phyloP scores from a whole-genome alignment of 2,329 filamentous ascomycete species.

The Corynespora cassiicola region DNA sequence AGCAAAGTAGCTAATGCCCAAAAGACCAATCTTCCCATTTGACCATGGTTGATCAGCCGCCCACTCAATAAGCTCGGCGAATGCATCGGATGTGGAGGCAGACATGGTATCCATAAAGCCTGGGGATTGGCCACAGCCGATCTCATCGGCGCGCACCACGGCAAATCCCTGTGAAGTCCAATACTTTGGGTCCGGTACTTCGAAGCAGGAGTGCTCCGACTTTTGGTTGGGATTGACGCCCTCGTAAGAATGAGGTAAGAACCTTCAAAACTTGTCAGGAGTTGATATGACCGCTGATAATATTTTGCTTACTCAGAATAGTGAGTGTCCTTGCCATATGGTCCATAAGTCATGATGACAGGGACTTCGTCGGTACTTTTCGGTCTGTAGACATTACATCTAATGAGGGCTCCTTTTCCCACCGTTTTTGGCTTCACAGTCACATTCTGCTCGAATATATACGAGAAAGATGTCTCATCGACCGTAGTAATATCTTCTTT shows the following conservation, averaged over 20 bases:
- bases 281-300: too few relatives aligned
- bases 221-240: constrained; percentile 12
- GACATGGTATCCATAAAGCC: constrained; percentile 58
- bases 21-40: constrained; percentile 53
- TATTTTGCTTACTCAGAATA: constrained; percentile 46
- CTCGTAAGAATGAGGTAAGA: constrained; percentile 53
- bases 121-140: constrained; percentile 55
- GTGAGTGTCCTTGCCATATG: constrained; percentile 72
- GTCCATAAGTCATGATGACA: constrained; percentile 71
- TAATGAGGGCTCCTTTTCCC: background rate
- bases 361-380: constrained; percentile 49
- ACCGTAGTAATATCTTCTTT: constrained; percentile 1
- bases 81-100: constrained; percentile 53
- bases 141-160: constrained; percentile 51
- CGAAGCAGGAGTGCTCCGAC: constrained; percentile 47
- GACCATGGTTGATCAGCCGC: constrained; percentile 54
- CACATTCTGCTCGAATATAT: constrained; percentile 3
- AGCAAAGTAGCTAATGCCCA: constrained; percentile 57
- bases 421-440: background rate
- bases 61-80: constrained; percentile 57
- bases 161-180: constrained; percentile 32
- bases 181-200: constrained; percentile 42
- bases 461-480: background rate
- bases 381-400: constrained; percentile 3
- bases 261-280: constrained; percentile 30